Percentiles rank a stretch among this genome's conserved stretches.
These are phyloP conservation scores for Penstemon davidsonii DNA, from an alignment of 257 asterid species.

Conservation along the genomic window DNA sequence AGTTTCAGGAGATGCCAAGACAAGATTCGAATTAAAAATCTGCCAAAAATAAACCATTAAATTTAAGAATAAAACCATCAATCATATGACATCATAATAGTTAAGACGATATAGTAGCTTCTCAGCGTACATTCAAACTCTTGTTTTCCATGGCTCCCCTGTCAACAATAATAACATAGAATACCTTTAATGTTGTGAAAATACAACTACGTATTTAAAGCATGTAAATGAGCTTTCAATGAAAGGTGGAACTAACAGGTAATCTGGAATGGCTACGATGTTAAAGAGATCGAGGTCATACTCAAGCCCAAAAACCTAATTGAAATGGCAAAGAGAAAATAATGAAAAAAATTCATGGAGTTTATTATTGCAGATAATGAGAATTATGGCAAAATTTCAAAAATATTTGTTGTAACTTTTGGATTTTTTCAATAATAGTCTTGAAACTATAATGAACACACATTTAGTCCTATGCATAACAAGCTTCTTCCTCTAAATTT, in stretches of 20 bases:
- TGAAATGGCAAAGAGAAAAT: conserved; percentile 17
- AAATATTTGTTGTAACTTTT: too few relatives aligned
- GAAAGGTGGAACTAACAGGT: conserved; percentile 60
- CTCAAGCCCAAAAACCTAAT: conserved; percentile 92
- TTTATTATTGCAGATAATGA: conserved; percentile 12
- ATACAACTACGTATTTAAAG: not conserved
- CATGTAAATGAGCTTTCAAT: conserved; percentile 22
- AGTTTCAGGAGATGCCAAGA: conserved; percentile 94
- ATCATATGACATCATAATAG: not conserved
- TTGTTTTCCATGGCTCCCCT: conserved; percentile 99
- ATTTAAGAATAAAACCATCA: not conserved
- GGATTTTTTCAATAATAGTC: too few relatives aligned
- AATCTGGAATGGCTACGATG: conserved; percentile 93
- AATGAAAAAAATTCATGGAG: conserved; percentile 7
- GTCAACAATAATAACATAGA: conserved; percentile 30
- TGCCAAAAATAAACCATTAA: conserved; percentile 35
- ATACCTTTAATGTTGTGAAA: conserved; percentile 24
- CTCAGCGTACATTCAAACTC: conserved; percentile 77
- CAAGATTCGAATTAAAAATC: conserved; percentile 94
- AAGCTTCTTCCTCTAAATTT: too few relatives aligned
- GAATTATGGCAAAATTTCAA: too few relatives aligned
- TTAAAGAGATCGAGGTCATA: conserved; percentile 97
- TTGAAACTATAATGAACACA: too few relatives aligned
- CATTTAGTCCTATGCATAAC: too few relatives aligned
- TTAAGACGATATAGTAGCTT: conserved; percentile 2